A percentile compares a stretch with the other conserved stretches of the same genome.
Evolutionary conservation across 1,139 yeast genomes (phyloP).

Genomic region (Yamadazyma diospyri): DNA sequence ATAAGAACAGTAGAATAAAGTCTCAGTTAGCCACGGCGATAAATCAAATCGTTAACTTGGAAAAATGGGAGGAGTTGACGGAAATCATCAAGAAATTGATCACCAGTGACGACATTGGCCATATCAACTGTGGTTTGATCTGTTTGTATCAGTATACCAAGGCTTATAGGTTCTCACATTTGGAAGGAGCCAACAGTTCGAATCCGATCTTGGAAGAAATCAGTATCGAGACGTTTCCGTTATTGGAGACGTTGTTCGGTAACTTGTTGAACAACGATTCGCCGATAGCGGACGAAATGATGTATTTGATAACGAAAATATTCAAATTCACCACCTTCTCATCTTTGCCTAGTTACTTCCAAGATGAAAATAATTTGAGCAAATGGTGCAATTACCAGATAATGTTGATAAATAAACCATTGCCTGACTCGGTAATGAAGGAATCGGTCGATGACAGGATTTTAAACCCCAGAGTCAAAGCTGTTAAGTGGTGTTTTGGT

Average conservation of each 20-base stretch:
- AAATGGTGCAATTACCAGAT: constrained; percentile 65
- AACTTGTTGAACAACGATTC: constrained; percentile 31
- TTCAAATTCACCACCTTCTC: constrained; percentile 61
- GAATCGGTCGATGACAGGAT: constrained; percentile 35
- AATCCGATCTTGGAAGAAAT: constrained; percentile 48
- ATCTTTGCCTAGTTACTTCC: constrained; percentile 57
- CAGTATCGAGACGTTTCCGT: constrained; percentile 50
- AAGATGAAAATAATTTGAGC: constrained; percentile 47
- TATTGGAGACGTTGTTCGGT: constrained; percentile 47
- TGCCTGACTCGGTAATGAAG: constrained; percentile 34
- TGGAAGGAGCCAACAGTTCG: constrained; percentile 37
- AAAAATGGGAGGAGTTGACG: constrained; percentile 45
- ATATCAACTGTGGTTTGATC: constrained; percentile 56
- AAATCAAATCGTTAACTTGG: constrained; percentile 38
- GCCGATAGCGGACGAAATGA: constrained; percentile 47
- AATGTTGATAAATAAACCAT: constrained; percentile 43
- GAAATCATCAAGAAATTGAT: constrained; percentile 34
- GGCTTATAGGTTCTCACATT: constrained; percentile 54
- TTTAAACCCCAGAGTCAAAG: constrained; percentile 50
- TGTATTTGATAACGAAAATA: constrained; percentile 59
- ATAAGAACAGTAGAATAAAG: constrained; percentile 30
- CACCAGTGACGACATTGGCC: constrained; percentile 49
- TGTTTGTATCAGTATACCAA: constrained; percentile 54
- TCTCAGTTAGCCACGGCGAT: constrained; percentile 44
- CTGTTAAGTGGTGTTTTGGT: constrained; percentile 73